phyloP scores from a whole-genome alignment of 1,284 basidiomycete genomes.

The Ceratobasidium sp. region DNA sequence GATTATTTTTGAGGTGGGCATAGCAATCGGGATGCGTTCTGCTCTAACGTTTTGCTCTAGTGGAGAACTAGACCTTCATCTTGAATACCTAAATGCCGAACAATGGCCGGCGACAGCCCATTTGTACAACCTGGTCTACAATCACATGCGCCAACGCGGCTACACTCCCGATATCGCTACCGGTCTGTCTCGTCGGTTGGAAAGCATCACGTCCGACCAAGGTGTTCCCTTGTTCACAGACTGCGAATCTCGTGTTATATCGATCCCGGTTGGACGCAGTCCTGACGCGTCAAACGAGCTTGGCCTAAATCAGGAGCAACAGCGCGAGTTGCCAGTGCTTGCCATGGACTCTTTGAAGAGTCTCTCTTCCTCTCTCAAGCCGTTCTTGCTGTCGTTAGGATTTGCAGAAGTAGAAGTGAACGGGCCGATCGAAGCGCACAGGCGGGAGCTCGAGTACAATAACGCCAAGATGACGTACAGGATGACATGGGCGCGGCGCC shows the following conservation, averaged over 20 bases:
- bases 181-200: too few species aligned
- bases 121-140: conserved; percentile 13
- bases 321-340: conserved; percentile 18
- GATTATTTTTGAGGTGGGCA: conserved; percentile 30
- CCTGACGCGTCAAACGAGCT: neutral
- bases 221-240: conserved; percentile 1
- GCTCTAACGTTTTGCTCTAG: neutral
- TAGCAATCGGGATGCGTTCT: neutral
- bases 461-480: conserved; percentile 24
- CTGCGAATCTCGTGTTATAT: neutral
- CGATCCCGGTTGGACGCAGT: conserved; percentile 7
- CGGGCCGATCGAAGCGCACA: conserved; percentile 2
- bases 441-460: neutral
- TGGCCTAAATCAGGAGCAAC: neutral
- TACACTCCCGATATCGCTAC: conserved; percentile 14
- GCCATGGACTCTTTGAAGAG: conserved; percentile 10
- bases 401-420: neutral
- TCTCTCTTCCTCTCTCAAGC: neutral
- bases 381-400: conserved; percentile 6
- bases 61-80: conserved; percentile 19
- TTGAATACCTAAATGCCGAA: neutral
- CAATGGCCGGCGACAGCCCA: conserved; percentile 1
- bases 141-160: conserved; percentile 19
- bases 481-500: conserved; percentile 31
- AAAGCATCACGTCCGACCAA: neutral